These are phyloP conservation scores for Daphne laureola DNA, from an alignment of 441 rosid species.

Conservation along the genomic window DNA sequence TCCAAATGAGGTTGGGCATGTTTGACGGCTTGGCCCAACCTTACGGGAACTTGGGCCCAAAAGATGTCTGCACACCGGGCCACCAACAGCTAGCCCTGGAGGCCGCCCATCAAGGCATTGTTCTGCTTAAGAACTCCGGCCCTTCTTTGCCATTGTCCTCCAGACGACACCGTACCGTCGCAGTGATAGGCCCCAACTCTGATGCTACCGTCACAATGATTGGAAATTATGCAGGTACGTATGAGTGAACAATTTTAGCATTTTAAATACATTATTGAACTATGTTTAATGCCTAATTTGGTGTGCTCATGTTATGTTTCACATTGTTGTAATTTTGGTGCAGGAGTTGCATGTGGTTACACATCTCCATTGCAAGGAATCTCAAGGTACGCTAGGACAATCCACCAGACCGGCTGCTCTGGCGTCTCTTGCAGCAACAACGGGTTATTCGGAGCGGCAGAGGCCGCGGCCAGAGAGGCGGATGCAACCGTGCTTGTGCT, in stretches of 20 bases:
- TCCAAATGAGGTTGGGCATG: conserved; percentile 75
- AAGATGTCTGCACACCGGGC: conserved; percentile 46
- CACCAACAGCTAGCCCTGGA: conserved; percentile 53
- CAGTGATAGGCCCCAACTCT: conserved; percentile 71
- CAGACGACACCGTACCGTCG: conserved; percentile 35
- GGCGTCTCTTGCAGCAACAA: conserved; percentile 32
- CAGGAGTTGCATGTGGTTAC: conserved; percentile 54
- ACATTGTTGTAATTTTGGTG: no score
- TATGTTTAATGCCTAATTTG: no score
- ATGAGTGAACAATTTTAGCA: no score
- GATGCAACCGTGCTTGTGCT: conserved; percentile 57
- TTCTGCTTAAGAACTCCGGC: conserved; percentile 40
- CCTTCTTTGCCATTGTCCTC: conserved; percentile 39
- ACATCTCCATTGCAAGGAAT: conserved; percentile 55
- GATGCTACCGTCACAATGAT: conserved; percentile 64
- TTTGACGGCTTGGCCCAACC: conserved; percentile 52
- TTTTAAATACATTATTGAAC: no score
- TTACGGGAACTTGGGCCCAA: conserved; percentile 53
- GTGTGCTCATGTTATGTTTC: no score
- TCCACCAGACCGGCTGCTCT: conserved; percentile 48
- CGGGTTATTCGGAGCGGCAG: conserved; percentile 34
- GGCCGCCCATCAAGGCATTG: conserved; percentile 74
- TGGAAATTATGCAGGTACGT: conserved; percentile 75
- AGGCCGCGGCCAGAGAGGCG: conserved; percentile 40
- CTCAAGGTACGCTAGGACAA: conserved; percentile 37